Evolutionary conservation across 2,329 filamentous ascomycete genomes (phyloP), one percentile per base, ranked within the genome.

Genomic region (Dothiorella sarmentorum): DNA sequence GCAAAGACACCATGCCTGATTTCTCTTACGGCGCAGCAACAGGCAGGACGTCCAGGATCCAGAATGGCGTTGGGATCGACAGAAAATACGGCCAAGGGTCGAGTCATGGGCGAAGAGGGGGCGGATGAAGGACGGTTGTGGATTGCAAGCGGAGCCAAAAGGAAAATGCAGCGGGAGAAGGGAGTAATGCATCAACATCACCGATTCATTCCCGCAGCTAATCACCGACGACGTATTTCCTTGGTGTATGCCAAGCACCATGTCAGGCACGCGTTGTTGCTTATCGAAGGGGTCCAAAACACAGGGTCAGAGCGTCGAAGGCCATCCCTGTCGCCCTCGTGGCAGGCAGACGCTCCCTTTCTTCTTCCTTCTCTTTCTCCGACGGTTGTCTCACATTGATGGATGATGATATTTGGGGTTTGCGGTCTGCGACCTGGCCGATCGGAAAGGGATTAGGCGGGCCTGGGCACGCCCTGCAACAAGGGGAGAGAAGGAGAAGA

Each of bases 291-390:
- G 42, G 26, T 42, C 17, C 22, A n/a, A 45, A 45, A 45, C 43
- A 17, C 43, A 45, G 43, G 40, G 11, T 5, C 9, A 3, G 13
- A 4, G 40, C 20, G 17, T 9, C n/a, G 29, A 35, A 40, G 35
- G n/a, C 29, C 29, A 40, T 40, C 49, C 49, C 11, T 38, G 49
- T 29, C 49, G 20, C 15, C 49, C 49, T 53, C 49, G 35, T 40
- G 49, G 49, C 49, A 53, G 49, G 22, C 49, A 24, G 24, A 40
- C 37, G 45, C 31, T 4, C 20, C 18, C 31, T 13, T 7, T 10
- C 7, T 37, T 18, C n/a, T 49, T 15, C 44, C 11, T 18, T 18
- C 22, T 33, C 17, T 11, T 4, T 33, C 31, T 7, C 11, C 10
- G 31, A 40, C 35, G 33, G 24, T 22, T 27, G 49, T 53, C 49